These are phyloP conservation scores for Pseudopediastrum boryanum DNA, from an alignment of 139 green algal species.

Conservation along the genomic window DNA sequence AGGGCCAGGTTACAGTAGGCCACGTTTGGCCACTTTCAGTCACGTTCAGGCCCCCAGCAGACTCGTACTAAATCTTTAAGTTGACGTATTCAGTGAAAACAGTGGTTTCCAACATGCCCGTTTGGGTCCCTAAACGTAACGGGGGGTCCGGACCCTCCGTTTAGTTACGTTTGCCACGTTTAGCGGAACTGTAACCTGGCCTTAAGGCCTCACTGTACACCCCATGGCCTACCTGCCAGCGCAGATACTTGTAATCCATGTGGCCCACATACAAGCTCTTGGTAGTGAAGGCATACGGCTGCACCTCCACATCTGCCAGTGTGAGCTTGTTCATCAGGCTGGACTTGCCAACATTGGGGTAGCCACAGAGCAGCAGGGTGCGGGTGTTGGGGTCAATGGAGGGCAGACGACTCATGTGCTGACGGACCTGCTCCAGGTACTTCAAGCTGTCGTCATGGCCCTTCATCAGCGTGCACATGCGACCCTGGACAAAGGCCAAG, in stretches of 20 bases:
- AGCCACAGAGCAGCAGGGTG: conserved; percentile 96
- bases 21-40: too few relatives aligned
- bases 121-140: too few relatives aligned
- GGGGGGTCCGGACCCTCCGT: too few relatives aligned
- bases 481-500: conserved; percentile 67
- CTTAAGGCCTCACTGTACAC: too few relatives aligned
- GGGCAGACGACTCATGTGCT: conserved; percentile 98
- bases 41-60: too few relatives aligned
- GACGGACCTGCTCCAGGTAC: conserved; percentile 99
- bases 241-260: conserved; percentile 98
- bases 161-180: too few relatives aligned
- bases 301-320: conserved; percentile 97
- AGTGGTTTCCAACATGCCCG: too few relatives aligned
- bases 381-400: conserved; percentile 98
- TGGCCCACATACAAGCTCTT: conserved; percentile 98
- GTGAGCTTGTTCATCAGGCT: conserved; percentile 98
- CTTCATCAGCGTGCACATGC: conserved; percentile 99
- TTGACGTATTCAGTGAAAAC: too few relatives aligned
- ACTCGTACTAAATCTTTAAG: too few relatives aligned
- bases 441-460: conserved; percentile 86
- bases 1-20: too few relatives aligned
- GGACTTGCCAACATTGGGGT: conserved; percentile 99
- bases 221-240: conserved; percentile 74
- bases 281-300: conserved; percentile 97
- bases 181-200: too few relatives aligned